A percentile compares a stretch with the other conserved stretches of the same genome.
phyloP scores from a whole-genome alignment of 768 basidiomycete species.

The Xerocomus spinulosus region DNA sequence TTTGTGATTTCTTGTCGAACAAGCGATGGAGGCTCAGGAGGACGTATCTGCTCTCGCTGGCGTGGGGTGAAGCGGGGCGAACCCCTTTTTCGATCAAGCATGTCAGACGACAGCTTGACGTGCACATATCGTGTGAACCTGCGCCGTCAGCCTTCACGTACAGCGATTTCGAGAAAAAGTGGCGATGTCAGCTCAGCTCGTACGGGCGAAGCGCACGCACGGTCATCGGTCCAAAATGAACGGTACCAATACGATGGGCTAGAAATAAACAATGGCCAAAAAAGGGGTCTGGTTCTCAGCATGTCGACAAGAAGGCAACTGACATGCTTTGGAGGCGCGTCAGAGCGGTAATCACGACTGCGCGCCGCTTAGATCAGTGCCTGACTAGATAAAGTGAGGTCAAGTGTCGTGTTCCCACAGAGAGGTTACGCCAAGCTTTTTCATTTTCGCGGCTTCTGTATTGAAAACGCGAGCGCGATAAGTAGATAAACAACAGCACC shows the following conservation, averaged over 20 bases:
- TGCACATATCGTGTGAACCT: constrained; percentile 6
- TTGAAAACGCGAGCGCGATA: constrained; percentile 12
- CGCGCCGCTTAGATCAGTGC: constrained; percentile 25
- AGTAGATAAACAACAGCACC: constrained; percentile 11
- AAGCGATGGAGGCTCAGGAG: background rate
- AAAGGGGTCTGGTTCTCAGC: constrained; percentile 8
- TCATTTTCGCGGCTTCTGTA: constrained; percentile 22
- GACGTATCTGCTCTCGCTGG: background rate
- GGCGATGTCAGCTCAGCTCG: constrained; percentile 16
- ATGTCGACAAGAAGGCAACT: constrained; percentile 15
- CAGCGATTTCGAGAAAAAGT: constrained; percentile 5
- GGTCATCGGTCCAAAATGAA: constrained; percentile 23
- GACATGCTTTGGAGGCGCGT: constrained; percentile 24
- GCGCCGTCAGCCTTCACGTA: constrained; percentile 2
- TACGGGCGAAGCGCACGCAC: constrained; percentile 14
- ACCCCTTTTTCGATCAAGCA: background rate
- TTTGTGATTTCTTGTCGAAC: background rate
- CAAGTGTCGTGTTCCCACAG: constrained; percentile 19
- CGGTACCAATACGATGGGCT: constrained; percentile 15
- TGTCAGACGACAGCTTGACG: background rate
- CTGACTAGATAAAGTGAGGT: constrained; percentile 26
- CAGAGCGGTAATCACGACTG: constrained; percentile 21
- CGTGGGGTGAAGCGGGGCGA: background rate
- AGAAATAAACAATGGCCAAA: constrained; percentile 21
- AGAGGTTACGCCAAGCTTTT: constrained; percentile 14